Base-by-base conservation (phyloP, 768 basidiomycete genomes). In the Boletus vermiculosoides region DNA sequence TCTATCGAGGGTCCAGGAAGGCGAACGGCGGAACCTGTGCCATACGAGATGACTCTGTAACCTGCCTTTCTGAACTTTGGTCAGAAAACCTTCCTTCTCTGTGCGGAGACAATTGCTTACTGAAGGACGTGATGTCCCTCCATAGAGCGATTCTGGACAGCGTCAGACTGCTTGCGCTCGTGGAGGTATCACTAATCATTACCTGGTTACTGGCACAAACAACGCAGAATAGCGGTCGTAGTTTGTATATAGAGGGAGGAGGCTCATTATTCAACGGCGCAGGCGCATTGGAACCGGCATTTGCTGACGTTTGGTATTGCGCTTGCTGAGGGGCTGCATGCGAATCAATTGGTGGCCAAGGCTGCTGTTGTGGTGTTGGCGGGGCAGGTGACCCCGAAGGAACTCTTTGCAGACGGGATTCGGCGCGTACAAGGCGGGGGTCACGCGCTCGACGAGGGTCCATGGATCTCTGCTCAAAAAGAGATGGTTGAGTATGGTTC, bases 141-240 rank as follows among this genome's bases (percentile, higher is more conserved):
- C 97, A 99, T 99, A 1, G 94, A 96, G 47, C 95, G 87, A 70
- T 97, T 97, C 94, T 97, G 63, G 34, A 51, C 30, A 55, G 54
- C 46, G 64, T 63, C 39, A 67, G 60, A 57, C 45, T 30, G 33
- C 55, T 57, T 47, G n/a, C 22, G 23, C 45, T 46, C 16, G 22
- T 49, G 22, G 20, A 40, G 8, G 18, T 20, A 7, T 50, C 28
- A 45, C 50, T n/a, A 47, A 45, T 49, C 60, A 41, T 57, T 71
- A 91, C 95, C 78, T 98, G 93, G 69, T 99, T 99, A 68, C 94
- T 98, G n/a, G 97, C 96, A 70, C 97, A 99, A 33, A 98, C 97
- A 10, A 99, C 92, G 68, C 97, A 98, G 76, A 98, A 98, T 45
- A 97, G 69, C 2, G 92, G 93, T 12, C 90, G 79, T 12, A 80